Base-by-base conservation (phyloP, 1,284 basidiomycete species). In the Irpex rosettiformis region DNA sequence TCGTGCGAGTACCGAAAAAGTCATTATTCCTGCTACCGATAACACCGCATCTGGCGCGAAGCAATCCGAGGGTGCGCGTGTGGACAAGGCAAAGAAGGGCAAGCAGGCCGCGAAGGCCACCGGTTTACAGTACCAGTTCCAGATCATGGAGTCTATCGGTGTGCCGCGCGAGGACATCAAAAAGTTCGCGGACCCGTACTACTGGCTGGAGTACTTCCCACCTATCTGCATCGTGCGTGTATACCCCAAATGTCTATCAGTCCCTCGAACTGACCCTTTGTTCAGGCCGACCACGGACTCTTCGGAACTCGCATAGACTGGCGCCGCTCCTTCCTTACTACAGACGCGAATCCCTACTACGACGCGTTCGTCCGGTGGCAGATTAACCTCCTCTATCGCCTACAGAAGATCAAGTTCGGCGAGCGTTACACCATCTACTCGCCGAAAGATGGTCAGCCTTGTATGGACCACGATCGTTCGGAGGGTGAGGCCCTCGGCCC, bases 381-480 rank as follows among this genome's bases (percentile, higher is more conserved):
- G 74, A 89, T 95, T 75, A 98, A 96, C 81, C 95, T 94, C 73
- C 83, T 99, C 11, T 84, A 93, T 75, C 80, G 79, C 48, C 79
- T 93, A 57, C 88, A 90, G 37, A 94, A 94, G 75, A 93, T 98
- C 80, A 96, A 97, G 78, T 99, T 98, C 70, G 97, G 97, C 55
- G 93, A 98, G 78, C 89, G 97, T 49, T 97, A 98, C 76, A 99
- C 97, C 43, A 94, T 99, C 72, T 99, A 97, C 81, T 96, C 93
- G 66, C 94, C 94, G n/a, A 98, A 98, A 75, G 97, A 99, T 69
- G 95, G 94, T 7, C 97, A 99, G 72, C 96, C 97, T 1, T 99
- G 97, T 73, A 99, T 99, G 97, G 97, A 99, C 77, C 97, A 99
- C 78, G 97, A 99, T 73, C 92, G 97, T 63, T 85, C 88, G 58